Conservation (phyloP, 2,329 filamentous ascomycete genomes). For the Hypoxylon sp. region DNA sequence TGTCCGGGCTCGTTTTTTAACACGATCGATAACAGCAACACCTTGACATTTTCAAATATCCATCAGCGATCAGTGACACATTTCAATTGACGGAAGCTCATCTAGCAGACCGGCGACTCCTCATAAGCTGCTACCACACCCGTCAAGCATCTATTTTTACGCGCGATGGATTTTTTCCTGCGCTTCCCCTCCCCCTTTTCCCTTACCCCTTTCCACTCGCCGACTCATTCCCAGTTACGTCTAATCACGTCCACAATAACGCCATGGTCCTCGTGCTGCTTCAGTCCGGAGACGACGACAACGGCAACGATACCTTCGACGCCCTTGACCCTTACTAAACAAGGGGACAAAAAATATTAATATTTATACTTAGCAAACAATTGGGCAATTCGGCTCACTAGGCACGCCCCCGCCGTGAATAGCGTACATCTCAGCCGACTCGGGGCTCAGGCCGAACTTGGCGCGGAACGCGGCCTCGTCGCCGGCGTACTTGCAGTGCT, state of each 20-base stretch:
- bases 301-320: conserved; percentile 80
- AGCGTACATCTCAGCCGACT: conserved; percentile 68
- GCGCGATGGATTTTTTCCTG: no score
- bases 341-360: neutral
- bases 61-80: no score
- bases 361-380: neutral
- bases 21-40: no score
- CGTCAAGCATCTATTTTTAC: no score
- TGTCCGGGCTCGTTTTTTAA: no score
- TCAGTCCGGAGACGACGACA: conserved; percentile 77
- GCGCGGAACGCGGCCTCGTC: conserved; percentile 70
- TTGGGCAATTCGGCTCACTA: conserved; percentile 13
- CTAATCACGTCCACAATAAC: conserved; percentile 75
- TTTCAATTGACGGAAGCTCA: no score
- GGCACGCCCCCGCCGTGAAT: conserved; percentile 82
- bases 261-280: conserved; percentile 79
- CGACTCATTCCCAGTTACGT: conserved; percentile 53
- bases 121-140: no score
- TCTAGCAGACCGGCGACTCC: no score
- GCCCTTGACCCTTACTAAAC: conserved; percentile 67
- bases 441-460: conserved; percentile 68
- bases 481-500: conserved; percentile 71
- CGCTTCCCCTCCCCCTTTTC: no score
- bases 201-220: no score
- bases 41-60: no score